These are phyloP conservation scores for Epichloe brachyelytri DNA, from an alignment of 2,329 filamentous ascomycete species.

Conservation along the genomic window DNA sequence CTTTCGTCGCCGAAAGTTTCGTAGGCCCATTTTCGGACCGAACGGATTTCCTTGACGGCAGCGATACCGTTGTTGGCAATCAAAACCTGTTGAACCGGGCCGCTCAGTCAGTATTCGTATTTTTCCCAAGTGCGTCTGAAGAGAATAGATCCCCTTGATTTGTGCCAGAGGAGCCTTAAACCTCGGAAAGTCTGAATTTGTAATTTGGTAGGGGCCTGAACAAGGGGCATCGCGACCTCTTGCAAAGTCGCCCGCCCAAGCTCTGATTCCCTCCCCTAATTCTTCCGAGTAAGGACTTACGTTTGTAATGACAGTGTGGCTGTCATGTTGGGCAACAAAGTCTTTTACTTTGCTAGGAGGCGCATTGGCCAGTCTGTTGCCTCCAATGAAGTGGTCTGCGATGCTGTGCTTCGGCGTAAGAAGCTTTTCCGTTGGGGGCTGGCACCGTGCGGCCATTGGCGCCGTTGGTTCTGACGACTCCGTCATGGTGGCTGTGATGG, in stretches of 20 bases:
- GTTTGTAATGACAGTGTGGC: slow-evolving; percentile 96
- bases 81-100: slow-evolving; percentile 51
- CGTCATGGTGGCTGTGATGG: slow-evolving; percentile 28
- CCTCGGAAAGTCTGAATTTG: no score
- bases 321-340: slow-evolving; percentile 79
- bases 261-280: not conserved
- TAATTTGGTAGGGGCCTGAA: no score
- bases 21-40: slow-evolving; percentile 99
- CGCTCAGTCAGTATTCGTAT: not conserved
- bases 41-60: slow-evolving; percentile 97
- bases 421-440: slow-evolving; percentile 43
- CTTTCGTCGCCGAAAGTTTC: slow-evolving; percentile 97
- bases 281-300: slow-evolving; percentile 39
- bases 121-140: no score
- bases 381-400: slow-evolving; percentile 90
- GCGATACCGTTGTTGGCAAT: slow-evolving; percentile 99
- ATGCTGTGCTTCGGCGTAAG: slow-evolving; percentile 72
- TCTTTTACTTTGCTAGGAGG: slow-evolving; percentile 83
- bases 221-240: not conserved
- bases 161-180: not conserved
- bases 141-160: not conserved
- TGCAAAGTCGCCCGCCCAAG: not conserved
- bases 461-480: slow-evolving; percentile 27
- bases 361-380: slow-evolving; percentile 75
- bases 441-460: slow-evolving; percentile 37